These are phyloP conservation scores for Botrytis porri DNA, from an alignment of 2,329 filamentous ascomycete genomes.

Conservation along the genomic window DNA sequence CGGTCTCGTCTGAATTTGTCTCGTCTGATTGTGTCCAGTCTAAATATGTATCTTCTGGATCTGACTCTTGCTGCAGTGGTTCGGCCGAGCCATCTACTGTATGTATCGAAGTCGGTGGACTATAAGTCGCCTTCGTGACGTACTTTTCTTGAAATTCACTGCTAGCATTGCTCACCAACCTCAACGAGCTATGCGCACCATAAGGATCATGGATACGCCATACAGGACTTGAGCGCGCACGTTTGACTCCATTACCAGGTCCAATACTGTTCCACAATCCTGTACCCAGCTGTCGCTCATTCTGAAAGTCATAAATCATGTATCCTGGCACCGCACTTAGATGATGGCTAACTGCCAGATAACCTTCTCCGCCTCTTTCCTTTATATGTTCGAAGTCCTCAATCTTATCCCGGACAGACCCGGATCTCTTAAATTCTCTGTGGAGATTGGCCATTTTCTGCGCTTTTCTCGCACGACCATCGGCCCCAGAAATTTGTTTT, in stretches of 20 bases:
- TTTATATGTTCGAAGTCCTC: background rate
- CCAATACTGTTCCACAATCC: background rate
- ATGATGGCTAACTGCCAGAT: background rate
- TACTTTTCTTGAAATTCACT: background rate
- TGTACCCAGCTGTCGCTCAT: background rate
- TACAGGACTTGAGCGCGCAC: background rate
- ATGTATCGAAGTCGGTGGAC: background rate
- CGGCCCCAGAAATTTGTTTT: accelerated
- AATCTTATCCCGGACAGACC: accelerated
- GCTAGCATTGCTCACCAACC: background rate
- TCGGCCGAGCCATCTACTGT: background rate
- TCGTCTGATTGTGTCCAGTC: too few relatives aligned
- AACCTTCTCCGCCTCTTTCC: too few relatives aligned
- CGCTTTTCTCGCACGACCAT: accelerated
- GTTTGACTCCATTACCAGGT: background rate
- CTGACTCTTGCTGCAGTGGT: background rate
- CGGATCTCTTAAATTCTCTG: background rate
- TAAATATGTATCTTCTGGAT: background rate
- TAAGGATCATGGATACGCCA: background rate
- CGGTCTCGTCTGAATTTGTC: too few relatives aligned
- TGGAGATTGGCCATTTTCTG: accelerated
- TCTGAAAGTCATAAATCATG: accelerated
- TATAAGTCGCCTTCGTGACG: background rate
- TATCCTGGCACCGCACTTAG: background rate
- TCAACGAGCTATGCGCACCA: background rate